Evolutionary conservation across 176 grass and related monocot species (phyloP).

Genomic region (Ananas comosus): DNA sequence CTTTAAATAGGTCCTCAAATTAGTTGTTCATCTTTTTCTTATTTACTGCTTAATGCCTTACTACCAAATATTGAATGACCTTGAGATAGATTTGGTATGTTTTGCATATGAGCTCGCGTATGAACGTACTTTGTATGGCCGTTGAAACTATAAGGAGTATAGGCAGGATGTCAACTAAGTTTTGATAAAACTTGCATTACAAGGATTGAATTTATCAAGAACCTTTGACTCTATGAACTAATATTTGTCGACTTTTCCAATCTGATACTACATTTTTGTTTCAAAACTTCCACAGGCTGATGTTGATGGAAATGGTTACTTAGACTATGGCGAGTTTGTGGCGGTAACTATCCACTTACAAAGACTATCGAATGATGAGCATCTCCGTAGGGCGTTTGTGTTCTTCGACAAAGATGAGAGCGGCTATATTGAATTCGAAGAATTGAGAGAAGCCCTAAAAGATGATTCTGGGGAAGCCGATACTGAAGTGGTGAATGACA

Average conservation of each 20-base stretch:
- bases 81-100: too few species aligned
- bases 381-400: conserved; percentile 86
- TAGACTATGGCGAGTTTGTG: conserved; percentile 96
- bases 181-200: not conserved
- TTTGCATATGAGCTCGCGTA: too few species aligned
- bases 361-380: conserved; percentile 76
- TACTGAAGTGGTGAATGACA: conserved; percentile 47
- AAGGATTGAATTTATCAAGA: not conserved
- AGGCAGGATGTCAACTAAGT: too few species aligned
- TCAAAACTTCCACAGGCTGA: conserved; percentile 43
- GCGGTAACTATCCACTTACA: conserved; percentile 89
- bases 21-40: too few species aligned
- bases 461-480: conserved; percentile 61
- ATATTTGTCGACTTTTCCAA: not conserved
- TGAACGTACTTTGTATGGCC: too few species aligned
- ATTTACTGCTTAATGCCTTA: too few species aligned
- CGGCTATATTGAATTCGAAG: conserved; percentile 62
- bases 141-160: too few species aligned
- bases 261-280: not conserved
- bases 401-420: conserved; percentile 92
- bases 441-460: conserved; percentile 60
- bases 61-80: too few species aligned
- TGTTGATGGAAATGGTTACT: conserved; percentile 77
- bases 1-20: too few species aligned
- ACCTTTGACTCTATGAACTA: not conserved